Conservation (phyloP, 805 yeast species). For the Danielia oregonensis region DNA sequence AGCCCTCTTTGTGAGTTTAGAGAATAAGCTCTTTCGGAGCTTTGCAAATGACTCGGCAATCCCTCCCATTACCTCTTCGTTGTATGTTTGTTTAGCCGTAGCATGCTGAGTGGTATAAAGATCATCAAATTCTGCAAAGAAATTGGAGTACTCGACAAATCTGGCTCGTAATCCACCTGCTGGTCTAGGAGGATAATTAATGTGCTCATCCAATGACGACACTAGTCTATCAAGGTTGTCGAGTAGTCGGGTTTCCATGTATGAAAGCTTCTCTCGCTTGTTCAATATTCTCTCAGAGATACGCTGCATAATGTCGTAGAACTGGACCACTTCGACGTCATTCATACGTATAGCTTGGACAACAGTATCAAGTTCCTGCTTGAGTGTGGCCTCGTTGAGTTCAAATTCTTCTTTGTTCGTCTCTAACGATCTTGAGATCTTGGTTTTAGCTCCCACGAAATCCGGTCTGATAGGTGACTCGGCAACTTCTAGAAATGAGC, state of each 20-base stretch:
- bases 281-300: neutral
- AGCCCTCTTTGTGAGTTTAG: neutral
- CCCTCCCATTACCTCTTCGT: neutral
- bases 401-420: neutral
- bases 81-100: neutral
- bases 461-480: neutral
- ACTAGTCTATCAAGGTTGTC: neutral
- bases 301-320: constrained; percentile 2
- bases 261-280: neutral
- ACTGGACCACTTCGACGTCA: neutral
- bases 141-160: constrained; percentile 1
- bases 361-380: neutral
- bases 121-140: neutral
- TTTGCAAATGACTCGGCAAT: neutral
- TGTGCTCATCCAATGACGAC: neutral
- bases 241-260: neutral
- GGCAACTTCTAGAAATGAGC: neutral
- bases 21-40: neutral
- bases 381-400: neutral
- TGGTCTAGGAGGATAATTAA: neutral
- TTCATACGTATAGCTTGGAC: neutral
- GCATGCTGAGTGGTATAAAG: neutral
- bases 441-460: neutral
- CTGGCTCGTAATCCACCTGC: neutral
- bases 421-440: neutral